Conservation (phyloP, 139 green algal species). For the Parachlorella kessleri region DNA sequence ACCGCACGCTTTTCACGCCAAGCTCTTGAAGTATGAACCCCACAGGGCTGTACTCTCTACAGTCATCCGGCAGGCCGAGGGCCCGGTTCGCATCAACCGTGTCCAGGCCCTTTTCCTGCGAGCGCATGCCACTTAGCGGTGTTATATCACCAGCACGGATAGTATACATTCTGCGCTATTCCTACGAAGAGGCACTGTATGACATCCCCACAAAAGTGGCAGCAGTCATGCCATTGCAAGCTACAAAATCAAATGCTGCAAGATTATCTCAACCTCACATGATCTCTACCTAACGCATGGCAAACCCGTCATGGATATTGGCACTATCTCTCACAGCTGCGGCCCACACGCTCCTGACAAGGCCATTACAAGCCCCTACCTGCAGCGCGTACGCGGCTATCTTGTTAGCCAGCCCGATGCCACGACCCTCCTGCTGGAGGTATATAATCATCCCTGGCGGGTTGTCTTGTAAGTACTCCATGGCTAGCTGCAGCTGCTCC, state of each 20-base stretch:
- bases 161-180: too few relatives aligned
- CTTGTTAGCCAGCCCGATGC: slow-evolving; percentile 96
- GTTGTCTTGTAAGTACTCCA: slow-evolving; percentile 80
- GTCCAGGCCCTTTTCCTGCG: slow-evolving; percentile 91
- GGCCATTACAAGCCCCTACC: slow-evolving; percentile 27
- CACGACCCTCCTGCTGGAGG: slow-evolving; percentile 93
- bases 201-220: too few relatives aligned
- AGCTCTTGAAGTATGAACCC: slow-evolving; percentile 88
- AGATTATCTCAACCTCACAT: too few relatives aligned
- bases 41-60: slow-evolving; percentile 91
- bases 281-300: too few relatives aligned
- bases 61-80: slow-evolving; percentile 92
- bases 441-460: slow-evolving; percentile 90
- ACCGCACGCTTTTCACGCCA: slow-evolving; percentile 69
- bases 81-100: slow-evolving; percentile 95
- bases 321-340: too few relatives aligned
- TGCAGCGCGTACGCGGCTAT: slow-evolving; percentile 95
- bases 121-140: too few relatives aligned
- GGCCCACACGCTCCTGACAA: not conserved
- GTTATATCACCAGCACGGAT: too few relatives aligned
- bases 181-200: too few relatives aligned
- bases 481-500: slow-evolving; percentile 86
- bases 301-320: too few relatives aligned
- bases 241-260: too few relatives aligned
- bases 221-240: too few relatives aligned